Conservation (phyloP, 352 stramenopile species). For the Phytophthora pinifolia region DNA sequence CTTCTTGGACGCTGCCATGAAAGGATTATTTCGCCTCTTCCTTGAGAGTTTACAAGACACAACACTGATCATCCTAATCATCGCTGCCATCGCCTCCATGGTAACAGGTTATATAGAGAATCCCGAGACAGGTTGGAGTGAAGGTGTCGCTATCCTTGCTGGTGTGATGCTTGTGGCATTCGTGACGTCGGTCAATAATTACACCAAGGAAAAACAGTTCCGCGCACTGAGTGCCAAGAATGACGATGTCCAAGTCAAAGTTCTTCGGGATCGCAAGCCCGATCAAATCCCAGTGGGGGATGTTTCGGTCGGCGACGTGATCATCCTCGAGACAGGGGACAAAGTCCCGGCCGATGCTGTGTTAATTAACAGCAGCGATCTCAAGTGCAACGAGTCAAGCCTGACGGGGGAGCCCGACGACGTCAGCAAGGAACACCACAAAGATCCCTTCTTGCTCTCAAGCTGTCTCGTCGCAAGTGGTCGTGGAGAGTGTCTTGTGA, state of each 20-base stretch:
- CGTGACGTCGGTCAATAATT: conserved; percentile 96
- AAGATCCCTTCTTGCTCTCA: conserved; percentile 89
- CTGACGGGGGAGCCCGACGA: conserved; percentile 96
- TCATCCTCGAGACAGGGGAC: conserved; percentile 94
- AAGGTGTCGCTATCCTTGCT: conserved; percentile 94
- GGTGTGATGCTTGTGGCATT: conserved; percentile 94
- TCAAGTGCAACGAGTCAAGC: conserved; percentile 95
- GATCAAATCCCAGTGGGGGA: conserved; percentile 73
- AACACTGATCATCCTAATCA: conserved; percentile 90
- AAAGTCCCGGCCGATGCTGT: conserved; percentile 94
- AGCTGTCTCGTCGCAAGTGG: conserved; percentile 78
- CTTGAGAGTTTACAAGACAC: conserved; percentile 89
- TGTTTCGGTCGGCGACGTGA: conserved; percentile 83
- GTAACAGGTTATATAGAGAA: conserved; percentile 81
- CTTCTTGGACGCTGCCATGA: conserved; percentile 81
- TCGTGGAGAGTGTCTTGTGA: conserved; percentile 75
- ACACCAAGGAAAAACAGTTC: conserved; percentile 94
- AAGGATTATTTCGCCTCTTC: conserved; percentile 78
- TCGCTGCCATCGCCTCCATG: conserved; percentile 84
- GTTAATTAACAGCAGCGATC: conserved; percentile 90
- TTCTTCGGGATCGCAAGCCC: conserved; percentile 66
- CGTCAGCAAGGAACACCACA: conserved; percentile 75
- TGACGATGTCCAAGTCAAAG: conserved; percentile 85
- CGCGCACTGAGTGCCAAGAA: conserved; percentile 84
- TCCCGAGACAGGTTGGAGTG: conserved; percentile 89